Conservation (phyloP, 139 green algal genomes). For the Micractinium conductrix region DNA sequence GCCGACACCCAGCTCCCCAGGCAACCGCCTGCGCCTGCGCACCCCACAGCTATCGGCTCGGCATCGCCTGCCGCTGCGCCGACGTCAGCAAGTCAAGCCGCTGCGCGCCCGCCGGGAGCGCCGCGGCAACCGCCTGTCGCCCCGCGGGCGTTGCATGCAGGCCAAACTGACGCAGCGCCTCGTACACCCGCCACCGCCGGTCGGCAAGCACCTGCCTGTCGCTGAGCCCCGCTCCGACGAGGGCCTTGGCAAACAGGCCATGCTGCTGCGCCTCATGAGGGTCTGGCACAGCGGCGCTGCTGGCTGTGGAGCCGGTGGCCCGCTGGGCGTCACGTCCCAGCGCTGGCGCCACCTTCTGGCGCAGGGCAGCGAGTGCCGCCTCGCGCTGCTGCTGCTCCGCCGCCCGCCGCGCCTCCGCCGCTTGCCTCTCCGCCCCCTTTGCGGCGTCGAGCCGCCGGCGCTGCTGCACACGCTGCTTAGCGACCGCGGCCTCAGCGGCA, state of each 20-base stretch:
- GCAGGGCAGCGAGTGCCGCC: background rate
- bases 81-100: conserved; percentile 4
- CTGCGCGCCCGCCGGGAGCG: background rate
- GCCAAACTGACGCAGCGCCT: background rate
- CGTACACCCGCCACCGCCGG: conserved; percentile 16
- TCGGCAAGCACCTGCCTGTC: conserved; percentile 5
- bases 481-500: background rate
- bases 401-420: background rate
- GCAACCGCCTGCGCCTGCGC: too few species aligned
- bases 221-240: background rate
- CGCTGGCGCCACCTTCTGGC: background rate
- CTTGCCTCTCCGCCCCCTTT: background rate
- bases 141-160: background rate
- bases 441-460: background rate
- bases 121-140: background rate
- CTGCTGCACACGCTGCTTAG: background rate
- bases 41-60: too few species aligned
- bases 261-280: conserved; percentile 4
- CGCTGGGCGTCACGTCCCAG: background rate
- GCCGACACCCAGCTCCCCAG: too few species aligned
- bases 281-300: background rate
- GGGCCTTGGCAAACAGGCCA: conserved; percentile 6
- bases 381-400: background rate
- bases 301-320: background rate
- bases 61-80: background rate